phyloP scores from a whole-genome alignment of 352 stramenopile species.

The Phytophthora sojae region DNA sequence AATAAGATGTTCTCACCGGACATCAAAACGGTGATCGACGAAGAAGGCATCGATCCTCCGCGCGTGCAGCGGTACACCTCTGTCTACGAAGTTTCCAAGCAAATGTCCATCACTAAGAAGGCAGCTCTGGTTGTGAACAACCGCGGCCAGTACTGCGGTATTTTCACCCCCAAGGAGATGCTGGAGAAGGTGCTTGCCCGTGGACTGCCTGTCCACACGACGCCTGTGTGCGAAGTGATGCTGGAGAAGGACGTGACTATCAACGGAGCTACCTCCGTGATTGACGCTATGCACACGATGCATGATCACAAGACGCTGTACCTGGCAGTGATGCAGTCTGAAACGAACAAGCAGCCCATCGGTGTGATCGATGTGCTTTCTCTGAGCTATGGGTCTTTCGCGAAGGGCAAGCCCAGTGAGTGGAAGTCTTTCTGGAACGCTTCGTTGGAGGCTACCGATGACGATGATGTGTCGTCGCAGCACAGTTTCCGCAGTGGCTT shows the following conservation, averaged over 20 bases:
- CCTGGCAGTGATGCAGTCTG: conserved; percentile 80
- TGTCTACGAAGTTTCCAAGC: conserved; percentile 92
- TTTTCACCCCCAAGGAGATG: conserved; percentile 99
- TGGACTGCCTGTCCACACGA: conserved; percentile 92
- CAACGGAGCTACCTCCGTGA: conserved; percentile 70
- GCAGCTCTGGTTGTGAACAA: conserved; percentile 95
- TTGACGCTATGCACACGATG: conserved; percentile 91
- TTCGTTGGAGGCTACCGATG: conserved; percentile 78
- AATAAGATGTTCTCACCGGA: conserved; percentile 90
- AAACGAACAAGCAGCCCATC: conserved; percentile 69
- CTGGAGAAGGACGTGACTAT: conserved; percentile 79
- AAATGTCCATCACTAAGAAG: conserved; percentile 96
- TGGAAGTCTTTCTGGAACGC: conserved; percentile 93
- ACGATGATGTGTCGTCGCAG: conserved; percentile 83
- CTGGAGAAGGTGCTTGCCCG: conserved; percentile 95
- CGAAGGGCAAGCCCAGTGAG: conserved; percentile 86
- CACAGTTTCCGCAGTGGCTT: conserved; percentile 86
- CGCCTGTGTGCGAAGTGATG: conserved; percentile 93
- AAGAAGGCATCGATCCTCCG: conserved; percentile 78
- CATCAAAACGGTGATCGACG: conserved; percentile 85
- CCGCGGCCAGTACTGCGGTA: conserved; percentile 92
- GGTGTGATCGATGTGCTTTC: conserved; percentile 90
- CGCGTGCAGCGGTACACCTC: conserved; percentile 90
- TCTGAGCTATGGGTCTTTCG: conserved; percentile 89
- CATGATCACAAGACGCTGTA: conserved; percentile 90